Conservation (phyloP, 2,329 filamentous ascomycete genomes). For the Colletotrichum sp. region DNA sequence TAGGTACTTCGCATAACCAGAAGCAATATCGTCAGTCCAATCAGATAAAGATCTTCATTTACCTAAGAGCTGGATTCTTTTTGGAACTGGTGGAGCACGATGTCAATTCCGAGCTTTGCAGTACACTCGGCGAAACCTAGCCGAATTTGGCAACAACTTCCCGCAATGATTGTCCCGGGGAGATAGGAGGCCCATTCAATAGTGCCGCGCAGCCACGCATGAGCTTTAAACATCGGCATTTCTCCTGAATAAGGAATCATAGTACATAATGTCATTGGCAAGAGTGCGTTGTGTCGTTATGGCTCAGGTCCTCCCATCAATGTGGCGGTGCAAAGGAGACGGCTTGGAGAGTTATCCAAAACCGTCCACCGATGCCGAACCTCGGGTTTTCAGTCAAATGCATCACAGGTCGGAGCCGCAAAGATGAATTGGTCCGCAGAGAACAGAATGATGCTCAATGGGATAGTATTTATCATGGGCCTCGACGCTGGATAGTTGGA, state of each 20-base stretch:
- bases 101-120: neutral
- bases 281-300: neutral
- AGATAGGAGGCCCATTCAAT: neutral
- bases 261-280: neutral
- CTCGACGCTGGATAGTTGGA: neutral
- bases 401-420: neutral
- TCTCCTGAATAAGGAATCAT: neutral
- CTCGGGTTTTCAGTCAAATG: neutral
- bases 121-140: neutral
- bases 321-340: neutral
- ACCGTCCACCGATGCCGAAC: neutral
- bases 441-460: accelerated
- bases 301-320: neutral
- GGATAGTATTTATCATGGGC: neutral
- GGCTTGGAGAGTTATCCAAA: neutral
- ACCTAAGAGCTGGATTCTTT: neutral
- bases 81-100: neutral
- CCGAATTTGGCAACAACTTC: neutral
- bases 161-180: neutral
- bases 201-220: neutral
- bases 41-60: neutral
- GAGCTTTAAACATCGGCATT: neutral
- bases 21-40: neutral
- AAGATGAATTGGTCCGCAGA: neutral
- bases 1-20: neutral